Evolutionary conservation across 495 filamentous ascomycete species (phyloP).

Genomic region (Saxophila tyrrhenica): DNA sequence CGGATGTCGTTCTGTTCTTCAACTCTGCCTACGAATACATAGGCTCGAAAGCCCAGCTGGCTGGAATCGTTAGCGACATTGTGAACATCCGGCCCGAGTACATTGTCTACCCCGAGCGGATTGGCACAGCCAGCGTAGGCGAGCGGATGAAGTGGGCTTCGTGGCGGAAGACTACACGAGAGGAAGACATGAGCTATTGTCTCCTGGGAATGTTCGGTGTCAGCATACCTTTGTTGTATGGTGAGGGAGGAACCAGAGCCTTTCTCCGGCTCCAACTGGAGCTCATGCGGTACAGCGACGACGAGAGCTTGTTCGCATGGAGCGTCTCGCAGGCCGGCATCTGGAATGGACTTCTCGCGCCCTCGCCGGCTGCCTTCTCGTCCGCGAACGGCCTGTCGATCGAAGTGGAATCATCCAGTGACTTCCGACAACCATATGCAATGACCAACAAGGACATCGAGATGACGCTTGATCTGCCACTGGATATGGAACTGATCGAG

Average conservation of each 20-base stretch:
- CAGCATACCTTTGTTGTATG: slow-evolving; percentile 21
- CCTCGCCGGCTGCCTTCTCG: not conserved
- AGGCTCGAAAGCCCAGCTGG: not conserved
- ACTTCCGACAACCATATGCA: not conserved
- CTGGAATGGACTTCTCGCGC: not conserved
- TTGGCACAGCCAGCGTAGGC: slow-evolving; percentile 9
- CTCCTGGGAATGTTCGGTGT: slow-evolving; percentile 18
- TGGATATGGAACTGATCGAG: no score
- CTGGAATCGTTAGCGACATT: not conserved
- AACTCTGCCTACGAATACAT: slow-evolving; percentile 1
- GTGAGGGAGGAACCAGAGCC: slow-evolving; percentile 14
- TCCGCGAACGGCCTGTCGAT: not conserved
- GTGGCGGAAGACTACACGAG: slow-evolving; percentile 3
- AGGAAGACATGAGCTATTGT: slow-evolving; percentile 19
- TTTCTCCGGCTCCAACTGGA: slow-evolving; percentile 14
- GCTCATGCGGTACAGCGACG: not conserved
- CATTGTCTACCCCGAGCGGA: not conserved
- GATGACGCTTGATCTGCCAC: not conserved
- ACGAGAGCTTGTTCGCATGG: slow-evolving; percentile 8
- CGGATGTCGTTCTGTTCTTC: not conserved
- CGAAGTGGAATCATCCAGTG: not conserved
- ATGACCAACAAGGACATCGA: slow-evolving; percentile 10
- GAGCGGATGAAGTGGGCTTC: slow-evolving; percentile 18
- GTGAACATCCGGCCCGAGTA: not conserved
- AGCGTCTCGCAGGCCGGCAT: not conserved